Base-by-base conservation (phyloP, 2,329 filamentous ascomycete genomes). In the Ophiobolus disseminans region DNA sequence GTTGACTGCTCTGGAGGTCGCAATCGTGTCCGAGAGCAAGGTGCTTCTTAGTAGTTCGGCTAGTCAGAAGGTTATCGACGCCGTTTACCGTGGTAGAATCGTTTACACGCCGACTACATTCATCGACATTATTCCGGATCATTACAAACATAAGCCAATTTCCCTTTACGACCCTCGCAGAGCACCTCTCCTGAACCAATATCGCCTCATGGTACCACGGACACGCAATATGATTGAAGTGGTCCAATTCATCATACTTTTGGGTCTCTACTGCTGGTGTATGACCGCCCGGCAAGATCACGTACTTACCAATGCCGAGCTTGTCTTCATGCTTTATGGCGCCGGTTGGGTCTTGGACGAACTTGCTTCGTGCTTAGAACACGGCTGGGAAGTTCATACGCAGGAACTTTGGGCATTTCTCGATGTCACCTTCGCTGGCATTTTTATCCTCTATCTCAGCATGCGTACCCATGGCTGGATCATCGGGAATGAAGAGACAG, bases 321-420 rank as follows among this genome's bases (percentile, higher is more conserved):
- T 85, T 0, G 73, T 83, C 4, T 95, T 94, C 71, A 78, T 84
- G 20, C 69, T 93, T 1, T 95, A 90, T 65, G 84, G 86, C 1
- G 83, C 87, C 53, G 90, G 90, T 14, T 94, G 90, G 90, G 85
- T 85, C 2, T 75, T 92, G 23, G 89, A 93, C 66, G 88, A 91
- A 63, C 84, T 90, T 62, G 86, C 88, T 1, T 90, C 88, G 0
- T 86, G 91, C 21, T 71, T 90, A 13, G 89, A 90, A 56, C 90
- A 94, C 66, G 80, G 82, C 40, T 85, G 89, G 89, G 83, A 85
- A 48, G 90, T 94, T 1, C 92, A 94, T 65, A 91, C 90, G 0
- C 89, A 95, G 69, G 93, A 94, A 60, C 76, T 95, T 3, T 95
- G 90, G 90, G 91, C 89, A 0, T 94, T 95, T 63, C 81, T 95